Evolutionary conservation across 1,139 yeast species (phyloP), one percentile per base, ranked within the genome.

Genomic region (Yamadazyma diospyri): DNA sequence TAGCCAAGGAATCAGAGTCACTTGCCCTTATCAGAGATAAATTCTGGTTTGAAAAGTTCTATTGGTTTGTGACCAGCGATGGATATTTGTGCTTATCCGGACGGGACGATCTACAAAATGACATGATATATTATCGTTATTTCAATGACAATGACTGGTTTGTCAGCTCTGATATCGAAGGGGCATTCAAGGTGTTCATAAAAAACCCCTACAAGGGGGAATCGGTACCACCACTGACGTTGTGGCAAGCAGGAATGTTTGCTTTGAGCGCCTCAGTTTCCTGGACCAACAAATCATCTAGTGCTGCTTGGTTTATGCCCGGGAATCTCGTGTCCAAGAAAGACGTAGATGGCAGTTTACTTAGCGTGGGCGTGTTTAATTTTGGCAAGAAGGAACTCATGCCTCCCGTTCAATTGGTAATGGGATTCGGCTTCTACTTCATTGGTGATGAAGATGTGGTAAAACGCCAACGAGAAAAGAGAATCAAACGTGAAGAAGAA

Each of bases 1-100:
- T 83, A 48, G 83, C 82, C 38, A 76, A 76, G 36, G 81, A 81
- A 37, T 73, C 71, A 37, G 82, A 78, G 28, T 69, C 76, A 2
- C 64, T 87, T 39, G 81, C 76, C 41, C 78, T 74, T 23, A 64
- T 83, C 20, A 71, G 97, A 32, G 72, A 76, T 5, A 86, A 87
- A 30, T 81, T 68, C 48, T 89, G 97, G 85, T 94, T 94, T 61
- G 98, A 92, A 51, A 92, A 92, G 55, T 92, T 83, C 54, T 79
- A 69, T 50, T 92, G 98, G 98, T 92, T 92, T 52, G 70, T 88
- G 19, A 75, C 95, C 0, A 81, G 81, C 42, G 97, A 92, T 53
- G 95, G 95, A 0, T 88, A 85, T 50, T 63, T 92, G 34, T 85
- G 94, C 41, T 57, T 92, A 32, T 88, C 92, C 30, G 97, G 97